Conservation (phyloP, 2,329 filamentous ascomycete species). For the Ilyonectria mors-panacis region DNA sequence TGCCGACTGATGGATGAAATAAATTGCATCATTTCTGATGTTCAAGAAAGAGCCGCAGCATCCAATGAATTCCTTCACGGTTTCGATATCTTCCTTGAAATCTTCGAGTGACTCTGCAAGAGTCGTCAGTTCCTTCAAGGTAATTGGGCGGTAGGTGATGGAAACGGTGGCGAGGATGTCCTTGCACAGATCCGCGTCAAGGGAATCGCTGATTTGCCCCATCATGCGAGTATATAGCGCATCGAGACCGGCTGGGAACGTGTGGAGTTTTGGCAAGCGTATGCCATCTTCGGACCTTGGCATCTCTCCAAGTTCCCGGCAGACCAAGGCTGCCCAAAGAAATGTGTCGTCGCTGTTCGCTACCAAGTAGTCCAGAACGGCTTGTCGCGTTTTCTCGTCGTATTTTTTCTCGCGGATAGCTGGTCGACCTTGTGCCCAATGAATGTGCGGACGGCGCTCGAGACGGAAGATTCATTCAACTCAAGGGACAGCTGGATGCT, state of each 20-base stretch:
- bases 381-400: constrained; percentile 14
- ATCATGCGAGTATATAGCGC: constrained; percentile 58
- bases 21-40: constrained; percentile 47
- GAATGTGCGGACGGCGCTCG: constrained; percentile 54
- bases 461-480: constrained; percentile 53
- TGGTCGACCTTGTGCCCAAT: constrained; percentile 54
- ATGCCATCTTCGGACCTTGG: constrained; percentile 19
- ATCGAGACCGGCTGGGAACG: constrained; percentile 53
- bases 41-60: constrained; percentile 58
- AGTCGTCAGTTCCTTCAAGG: constrained; percentile 50
- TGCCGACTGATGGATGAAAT: constrained; percentile 60
- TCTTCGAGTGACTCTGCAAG: constrained; percentile 34
- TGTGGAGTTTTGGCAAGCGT: constrained; percentile 35
- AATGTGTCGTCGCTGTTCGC: constrained; percentile 55
- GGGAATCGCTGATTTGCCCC: constrained; percentile 46
- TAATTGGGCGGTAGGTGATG: constrained; percentile 55
- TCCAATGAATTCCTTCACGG: constrained; percentile 48
- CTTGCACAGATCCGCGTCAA: constrained; percentile 51
- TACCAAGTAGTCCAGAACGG: constrained; percentile 36
- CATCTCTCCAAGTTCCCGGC: constrained; percentile 32
- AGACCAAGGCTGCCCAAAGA: constrained; percentile 47
- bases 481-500: constrained; percentile 54
- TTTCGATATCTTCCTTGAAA: constrained; percentile 28
- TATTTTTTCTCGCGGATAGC: constrained; percentile 43
- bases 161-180: constrained; percentile 52